A percentile compares a stretch with the other conserved stretches of the same genome.
Evolutionary conservation across 768 basidiomycete genomes (phyloP).

Genomic region (Hygrophorus pudorinus): DNA sequence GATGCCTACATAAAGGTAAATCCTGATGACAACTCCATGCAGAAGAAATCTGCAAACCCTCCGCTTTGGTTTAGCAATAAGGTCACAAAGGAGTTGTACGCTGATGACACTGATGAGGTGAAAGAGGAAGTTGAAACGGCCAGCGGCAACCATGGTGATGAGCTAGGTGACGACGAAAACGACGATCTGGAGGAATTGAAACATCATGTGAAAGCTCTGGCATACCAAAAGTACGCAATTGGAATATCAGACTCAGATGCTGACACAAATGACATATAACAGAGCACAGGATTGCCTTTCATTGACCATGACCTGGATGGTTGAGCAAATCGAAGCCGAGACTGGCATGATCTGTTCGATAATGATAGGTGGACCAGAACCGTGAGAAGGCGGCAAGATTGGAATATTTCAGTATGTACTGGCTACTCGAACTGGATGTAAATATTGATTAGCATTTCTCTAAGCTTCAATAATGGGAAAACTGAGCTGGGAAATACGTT

Average conservation of each 20-base stretch:
- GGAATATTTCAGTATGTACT: background rate
- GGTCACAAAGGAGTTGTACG: background rate
- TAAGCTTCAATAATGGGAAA: background rate
- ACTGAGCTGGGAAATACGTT: background rate
- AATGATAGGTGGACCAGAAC: slow-evolving; percentile 2
- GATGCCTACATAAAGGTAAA: background rate
- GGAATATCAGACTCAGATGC: background rate
- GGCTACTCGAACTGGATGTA: no score
- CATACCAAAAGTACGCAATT: slow-evolving; percentile 1
- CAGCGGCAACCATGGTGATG: background rate
- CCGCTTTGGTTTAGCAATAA: background rate
- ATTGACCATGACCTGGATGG: background rate
- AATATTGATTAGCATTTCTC: background rate
- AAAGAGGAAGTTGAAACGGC: slow-evolving; percentile 1
- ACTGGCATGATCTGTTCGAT: background rate
- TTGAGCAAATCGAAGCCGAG: background rate
- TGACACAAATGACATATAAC: background rate
- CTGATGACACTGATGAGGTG: background rate
- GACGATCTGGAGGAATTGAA: background rate
- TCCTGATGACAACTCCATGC: no score
- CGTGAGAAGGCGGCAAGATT: background rate
- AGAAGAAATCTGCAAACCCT: background rate
- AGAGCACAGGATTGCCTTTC: background rate
- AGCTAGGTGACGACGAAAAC: background rate
- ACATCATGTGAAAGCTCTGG: background rate